Evolutionary conservation across 2,329 filamentous ascomycete species (phyloP), one percentile per base, ranked within the genome.

Genomic region (Penicillium sclerotigenum): DNA sequence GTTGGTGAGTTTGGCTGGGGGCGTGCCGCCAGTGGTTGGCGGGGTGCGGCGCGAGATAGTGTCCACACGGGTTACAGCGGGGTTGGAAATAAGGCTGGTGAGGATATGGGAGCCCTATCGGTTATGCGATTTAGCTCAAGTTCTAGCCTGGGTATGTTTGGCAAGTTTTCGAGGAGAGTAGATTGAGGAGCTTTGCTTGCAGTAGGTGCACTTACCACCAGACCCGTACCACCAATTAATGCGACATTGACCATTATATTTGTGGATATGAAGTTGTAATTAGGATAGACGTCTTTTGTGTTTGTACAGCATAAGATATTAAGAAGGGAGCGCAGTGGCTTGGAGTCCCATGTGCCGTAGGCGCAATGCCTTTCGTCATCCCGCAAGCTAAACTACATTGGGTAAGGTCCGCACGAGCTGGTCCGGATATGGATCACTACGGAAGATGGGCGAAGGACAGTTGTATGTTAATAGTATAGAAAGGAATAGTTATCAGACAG

Each of bases 41-140:
- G 72, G 74, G 11, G 70, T 68, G 36, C 78, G 76, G 34, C 78
- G 76, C 47, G 77, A 77, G 59, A 81, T 71, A 6, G 77, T 76
- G 52, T 78, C 71, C 42, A 81, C 69, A 16, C 72, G 71, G 37
- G 71, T 69, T 47, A 77, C 64, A 24, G 68, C 62, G 4, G 74
- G 62, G 40, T 74, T 71, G 34, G 71, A 58, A 28, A 79, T 70
- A 14, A 81, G 77, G 43, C 76, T 78, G 52, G 74, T 74, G 68
- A 96, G 85, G 71, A 96, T 92, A 69, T 89, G 79, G 50, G 83
- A 84, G 69, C 93, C 92, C 83, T 86, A 57, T 31, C 47, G 54
- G 63, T 81, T 81, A 36, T 43, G 52, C 22, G 28, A 36, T 16
- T 59, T 43, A 57, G 56, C 51, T 54, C 43, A 38, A 22, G 10